phyloP scores from a whole-genome alignment of 768 basidiomycete species.

The Leccinum variicolor region DNA sequence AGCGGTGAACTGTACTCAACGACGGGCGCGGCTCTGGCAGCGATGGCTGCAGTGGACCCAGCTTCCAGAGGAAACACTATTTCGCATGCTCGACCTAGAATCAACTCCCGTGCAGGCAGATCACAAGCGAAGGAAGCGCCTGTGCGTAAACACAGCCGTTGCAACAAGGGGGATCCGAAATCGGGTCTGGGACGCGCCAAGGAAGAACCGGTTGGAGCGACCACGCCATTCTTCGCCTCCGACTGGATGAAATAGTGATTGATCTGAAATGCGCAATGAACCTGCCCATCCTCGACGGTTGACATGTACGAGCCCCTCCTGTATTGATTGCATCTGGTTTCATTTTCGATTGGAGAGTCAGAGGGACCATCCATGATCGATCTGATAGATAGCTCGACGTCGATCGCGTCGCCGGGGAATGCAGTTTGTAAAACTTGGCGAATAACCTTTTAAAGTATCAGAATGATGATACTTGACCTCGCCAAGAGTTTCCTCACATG shows the following conservation, averaged over 20 bases:
- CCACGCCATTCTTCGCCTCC: constrained; percentile 14
- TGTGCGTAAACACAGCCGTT: constrained; percentile 57
- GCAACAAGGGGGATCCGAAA: constrained; percentile 54
- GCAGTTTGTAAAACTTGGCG: constrained; percentile 77
- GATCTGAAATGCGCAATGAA: constrained; percentile 58
- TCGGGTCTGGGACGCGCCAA: constrained; percentile 33
- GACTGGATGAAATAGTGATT: constrained; percentile 42
- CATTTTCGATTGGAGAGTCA: constrained; percentile 25
- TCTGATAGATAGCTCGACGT: constrained; percentile 71
- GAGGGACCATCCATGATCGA: constrained; percentile 25
- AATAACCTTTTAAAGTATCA: constrained; percentile 54
- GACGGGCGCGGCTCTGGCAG: constrained; percentile 37
- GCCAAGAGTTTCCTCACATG: constrained; percentile 59
- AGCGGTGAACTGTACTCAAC: constrained; percentile 48
- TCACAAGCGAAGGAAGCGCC: constrained; percentile 42
- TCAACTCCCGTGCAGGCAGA: constrained; percentile 40
- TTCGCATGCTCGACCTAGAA: constrained; percentile 58
- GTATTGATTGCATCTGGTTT: constrained; percentile 20
- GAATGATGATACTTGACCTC: constrained; percentile 5
- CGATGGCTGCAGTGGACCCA: constrained; percentile 46
- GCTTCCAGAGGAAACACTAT: constrained; percentile 62
- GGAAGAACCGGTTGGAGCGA: constrained; percentile 10
- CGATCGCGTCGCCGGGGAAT: constrained; percentile 75
- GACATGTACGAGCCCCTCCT: constrained; percentile 26
- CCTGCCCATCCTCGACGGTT: constrained; percentile 33